Evolutionary conservation across 2,329 filamentous ascomycete genomes (phyloP).

Genomic region (Verticillium albo-atrum): DNA sequence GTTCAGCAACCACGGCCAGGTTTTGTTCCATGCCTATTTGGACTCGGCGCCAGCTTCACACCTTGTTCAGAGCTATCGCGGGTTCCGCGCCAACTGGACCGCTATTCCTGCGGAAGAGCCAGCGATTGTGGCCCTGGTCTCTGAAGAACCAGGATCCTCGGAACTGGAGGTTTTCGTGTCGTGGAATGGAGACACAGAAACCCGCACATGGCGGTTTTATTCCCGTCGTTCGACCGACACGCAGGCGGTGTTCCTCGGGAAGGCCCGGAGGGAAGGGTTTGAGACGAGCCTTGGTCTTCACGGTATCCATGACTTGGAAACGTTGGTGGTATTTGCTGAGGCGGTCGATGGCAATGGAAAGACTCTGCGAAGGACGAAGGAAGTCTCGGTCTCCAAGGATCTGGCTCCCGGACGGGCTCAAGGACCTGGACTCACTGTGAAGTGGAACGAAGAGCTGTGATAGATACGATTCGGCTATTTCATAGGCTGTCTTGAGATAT

Average conservation of each 20-base stretch:
- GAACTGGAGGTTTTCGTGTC: constrained; percentile 39
- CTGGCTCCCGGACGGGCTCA: neutral
- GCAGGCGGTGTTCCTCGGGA: constrained; percentile 27
- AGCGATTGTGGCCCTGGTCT: constrained; percentile 17
- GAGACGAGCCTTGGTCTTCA: constrained; percentile 36
- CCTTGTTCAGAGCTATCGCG: constrained; percentile 19
- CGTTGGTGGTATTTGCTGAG: neutral
- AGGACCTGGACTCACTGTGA: neutral
- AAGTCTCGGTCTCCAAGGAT: neutral
- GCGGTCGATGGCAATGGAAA: neutral
- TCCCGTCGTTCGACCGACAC: constrained; percentile 27
- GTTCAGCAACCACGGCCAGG: constrained; percentile 21
- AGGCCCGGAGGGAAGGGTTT: constrained; percentile 34
- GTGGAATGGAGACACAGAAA: constrained; percentile 49
- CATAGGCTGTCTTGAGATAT: too few species aligned
- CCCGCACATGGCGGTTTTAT: constrained; percentile 44
- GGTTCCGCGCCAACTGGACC: constrained; percentile 17
- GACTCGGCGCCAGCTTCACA: constrained; percentile 14
- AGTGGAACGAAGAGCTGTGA: neutral
- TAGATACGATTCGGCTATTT: neutral
- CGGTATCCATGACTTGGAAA: neutral
- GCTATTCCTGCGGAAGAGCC: constrained; percentile 10
- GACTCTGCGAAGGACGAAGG: neutral
- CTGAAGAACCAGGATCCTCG: constrained; percentile 9
- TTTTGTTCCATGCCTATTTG: constrained; percentile 13